Base-by-base conservation (phyloP, 2,329 filamentous ascomycete species). In the Dothistroma septosporum region DNA sequence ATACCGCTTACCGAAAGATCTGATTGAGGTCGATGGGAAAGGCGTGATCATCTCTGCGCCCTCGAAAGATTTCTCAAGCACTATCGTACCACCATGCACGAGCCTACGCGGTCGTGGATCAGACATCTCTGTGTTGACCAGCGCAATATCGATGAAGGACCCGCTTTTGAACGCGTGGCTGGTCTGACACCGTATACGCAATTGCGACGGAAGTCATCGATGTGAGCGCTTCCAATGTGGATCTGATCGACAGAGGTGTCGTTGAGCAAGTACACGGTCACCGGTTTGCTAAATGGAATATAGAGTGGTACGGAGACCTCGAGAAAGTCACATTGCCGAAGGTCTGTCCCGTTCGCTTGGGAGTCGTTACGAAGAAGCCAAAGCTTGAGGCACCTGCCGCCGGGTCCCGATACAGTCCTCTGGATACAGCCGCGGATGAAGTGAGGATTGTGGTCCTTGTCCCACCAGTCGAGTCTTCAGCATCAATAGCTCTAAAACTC, bases 101-200 rank as follows among this genome's bases (percentile, higher is more conserved):
- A 56, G 31, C 57, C 57, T 8, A 33, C 54, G 10, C 50, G 52
- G 22, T 10, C 61, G 8, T 63, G 61, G 58, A 49, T 57, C 11
- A 54, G 61, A n/a, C 55, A 63, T 24, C 41, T 63, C 10, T 61
- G 54, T 52, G 31, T 63, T 28, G 33, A 56, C 14, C 52, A 60
- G 37, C 54, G 11, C 14, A 33, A 54, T 35, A 28, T 28, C 14
- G 48, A 55, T 16, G 55, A 61, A 28, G 50, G 50, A 41, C 28
- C 10, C 35, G 47, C n/a, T 60, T 50, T 32, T 61, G 58, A 54
- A 63, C 52, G 12, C 48, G 61, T 41, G 61, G 61, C 14, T 55
- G 50, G 31, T 47, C 54, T 52, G 58, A 63, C 28, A 56, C 21
- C 7, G 61, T 63, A 54, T 63, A 63, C 50, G 37, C 58, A 10